Percentiles rank a stretch among this genome's conserved stretches.
These are phyloP conservation scores for Astrephomene gubernaculifera DNA, from an alignment of 139 green algal genomes.

Conservation along the genomic window DNA sequence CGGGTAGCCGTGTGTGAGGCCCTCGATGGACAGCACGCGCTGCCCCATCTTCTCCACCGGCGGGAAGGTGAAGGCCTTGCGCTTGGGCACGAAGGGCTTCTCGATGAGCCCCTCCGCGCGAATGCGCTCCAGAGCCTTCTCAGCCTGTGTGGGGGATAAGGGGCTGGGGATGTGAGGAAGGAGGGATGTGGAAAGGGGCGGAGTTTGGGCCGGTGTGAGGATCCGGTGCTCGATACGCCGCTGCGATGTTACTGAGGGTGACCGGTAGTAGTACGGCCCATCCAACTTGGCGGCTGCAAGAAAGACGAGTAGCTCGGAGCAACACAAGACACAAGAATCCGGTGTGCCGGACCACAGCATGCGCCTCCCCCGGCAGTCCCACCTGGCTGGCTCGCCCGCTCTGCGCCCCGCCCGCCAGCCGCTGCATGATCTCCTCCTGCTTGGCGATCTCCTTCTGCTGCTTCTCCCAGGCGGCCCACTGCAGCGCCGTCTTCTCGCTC, in stretches of 20 bases:
- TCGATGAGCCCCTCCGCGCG: constrained; percentile 78
- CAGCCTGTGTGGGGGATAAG: constrained; percentile 65
- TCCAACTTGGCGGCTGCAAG: too few species aligned
- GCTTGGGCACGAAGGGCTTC: constrained; percentile 87
- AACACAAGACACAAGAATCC: too few species aligned
- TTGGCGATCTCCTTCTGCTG: constrained; percentile 95
- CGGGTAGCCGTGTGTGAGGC: constrained; percentile 92
- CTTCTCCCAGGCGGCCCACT: constrained; percentile 93
- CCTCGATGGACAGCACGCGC: constrained; percentile 60
- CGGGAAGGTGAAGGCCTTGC: constrained; percentile 67
- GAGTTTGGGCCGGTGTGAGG: too few species aligned
- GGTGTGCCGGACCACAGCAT: background rate
- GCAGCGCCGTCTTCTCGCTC: constrained; percentile 76
- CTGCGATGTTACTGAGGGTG: too few species aligned
- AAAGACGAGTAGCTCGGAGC: too few species aligned
- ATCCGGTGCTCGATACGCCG: too few species aligned
- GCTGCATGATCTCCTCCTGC: constrained; percentile 75
- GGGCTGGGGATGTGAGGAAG: background rate
- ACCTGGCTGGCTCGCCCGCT: constrained; percentile 62
- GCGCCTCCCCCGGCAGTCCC: too few species aligned
- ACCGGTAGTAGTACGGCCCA: too few species aligned
- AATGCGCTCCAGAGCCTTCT: constrained; percentile 95
- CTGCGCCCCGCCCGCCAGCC: constrained; percentile 66
- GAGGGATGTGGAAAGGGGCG: background rate
- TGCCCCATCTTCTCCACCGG: constrained; percentile 82